A percentile compares a stretch with the other conserved stretches of the same genome.
Evolutionary conservation across 2,329 filamentous ascomycete genomes (phyloP).

Genomic region (Grosmannia clavigera): DNA sequence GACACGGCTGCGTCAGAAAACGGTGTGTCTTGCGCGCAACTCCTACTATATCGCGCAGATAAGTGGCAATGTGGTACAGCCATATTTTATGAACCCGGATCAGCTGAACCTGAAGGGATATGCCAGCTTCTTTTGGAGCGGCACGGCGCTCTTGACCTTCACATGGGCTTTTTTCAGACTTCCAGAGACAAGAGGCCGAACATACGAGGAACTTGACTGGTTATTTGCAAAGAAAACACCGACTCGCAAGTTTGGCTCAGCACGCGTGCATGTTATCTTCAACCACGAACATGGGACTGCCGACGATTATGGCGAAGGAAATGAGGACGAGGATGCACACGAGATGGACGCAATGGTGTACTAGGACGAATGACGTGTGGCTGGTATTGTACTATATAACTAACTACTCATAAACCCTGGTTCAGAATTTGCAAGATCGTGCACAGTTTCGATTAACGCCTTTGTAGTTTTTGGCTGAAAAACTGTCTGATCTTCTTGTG

Average conservation of each 20-base stretch:
- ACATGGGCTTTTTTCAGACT: slow-evolving; percentile 39
- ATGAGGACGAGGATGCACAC: slow-evolving; percentile 2
- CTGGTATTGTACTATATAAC: background rate
- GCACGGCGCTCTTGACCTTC: slow-evolving; percentile 30
- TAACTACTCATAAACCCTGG: too few species aligned
- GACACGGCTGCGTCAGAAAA: slow-evolving; percentile 22
- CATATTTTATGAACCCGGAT: slow-evolving; percentile 25
- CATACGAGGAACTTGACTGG: slow-evolving; percentile 41
- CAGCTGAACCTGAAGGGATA: slow-evolving; percentile 35
- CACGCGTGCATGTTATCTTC: background rate
- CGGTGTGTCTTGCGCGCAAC: slow-evolving; percentile 18
- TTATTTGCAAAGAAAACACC: slow-evolving; percentile 35
- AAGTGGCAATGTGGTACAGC: slow-evolving; percentile 16
- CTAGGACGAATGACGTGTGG: background rate
- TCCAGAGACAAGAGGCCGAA: slow-evolving; percentile 34
- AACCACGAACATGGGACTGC: background rate
- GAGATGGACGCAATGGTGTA: background rate
- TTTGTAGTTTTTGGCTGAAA: too few species aligned
- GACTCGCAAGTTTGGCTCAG: slow-evolving; percentile 20
- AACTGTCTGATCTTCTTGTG: too few species aligned
- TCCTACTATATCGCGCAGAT: slow-evolving; percentile 18
- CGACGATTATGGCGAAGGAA: background rate
- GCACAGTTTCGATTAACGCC: too few species aligned
- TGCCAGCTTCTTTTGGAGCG: slow-evolving; percentile 33
- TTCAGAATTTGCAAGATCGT: too few species aligned